Conservation (phyloP, 352 stramenopile genomes). For the Phytophthora constricta region DNA sequence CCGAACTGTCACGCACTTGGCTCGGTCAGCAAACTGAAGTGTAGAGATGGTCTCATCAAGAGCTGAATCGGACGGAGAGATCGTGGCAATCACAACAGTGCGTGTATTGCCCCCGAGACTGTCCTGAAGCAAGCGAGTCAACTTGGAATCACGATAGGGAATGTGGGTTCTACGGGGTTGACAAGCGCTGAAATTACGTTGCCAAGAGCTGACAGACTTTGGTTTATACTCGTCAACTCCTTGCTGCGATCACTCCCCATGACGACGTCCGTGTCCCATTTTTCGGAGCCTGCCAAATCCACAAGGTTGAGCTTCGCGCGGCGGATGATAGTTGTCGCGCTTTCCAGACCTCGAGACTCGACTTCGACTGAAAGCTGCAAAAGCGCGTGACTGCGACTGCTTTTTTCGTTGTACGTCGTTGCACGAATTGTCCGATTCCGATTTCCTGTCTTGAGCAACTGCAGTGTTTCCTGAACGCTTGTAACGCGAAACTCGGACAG, state of each 20-base stretch:
- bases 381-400: slow-evolving; percentile 86
- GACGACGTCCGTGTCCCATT: slow-evolving; percentile 82
- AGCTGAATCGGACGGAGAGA: slow-evolving; percentile 77
- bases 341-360: slow-evolving; percentile 71
- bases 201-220: slow-evolving; percentile 90
- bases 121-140: slow-evolving; percentile 94
- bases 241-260: slow-evolving; percentile 77
- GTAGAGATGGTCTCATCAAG: slow-evolving; percentile 93
- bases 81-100: slow-evolving; percentile 90
- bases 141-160: slow-evolving; percentile 97
- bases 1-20: slow-evolving; percentile 77
- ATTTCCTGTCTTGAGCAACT: slow-evolving; percentile 79
- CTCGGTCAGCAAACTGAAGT: slow-evolving; percentile 89
- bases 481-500: slow-evolving; percentile 91
- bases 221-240: slow-evolving; percentile 94
- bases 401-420: slow-evolving; percentile 89
- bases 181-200: slow-evolving; percentile 89
- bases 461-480: slow-evolving; percentile 77
- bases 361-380: slow-evolving; percentile 86
- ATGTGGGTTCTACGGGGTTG: slow-evolving; percentile 84
- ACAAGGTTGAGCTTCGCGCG: slow-evolving; percentile 91
- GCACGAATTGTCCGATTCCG: slow-evolving; percentile 89
- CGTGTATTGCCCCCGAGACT: slow-evolving; percentile 88
- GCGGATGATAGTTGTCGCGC: slow-evolving; percentile 75
- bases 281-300: slow-evolving; percentile 92